Evolutionary conservation across 768 basidiomycete genomes (phyloP), one percentile per base, ranked within the genome.

Genomic region (Pleurotus ostreatus): DNA sequence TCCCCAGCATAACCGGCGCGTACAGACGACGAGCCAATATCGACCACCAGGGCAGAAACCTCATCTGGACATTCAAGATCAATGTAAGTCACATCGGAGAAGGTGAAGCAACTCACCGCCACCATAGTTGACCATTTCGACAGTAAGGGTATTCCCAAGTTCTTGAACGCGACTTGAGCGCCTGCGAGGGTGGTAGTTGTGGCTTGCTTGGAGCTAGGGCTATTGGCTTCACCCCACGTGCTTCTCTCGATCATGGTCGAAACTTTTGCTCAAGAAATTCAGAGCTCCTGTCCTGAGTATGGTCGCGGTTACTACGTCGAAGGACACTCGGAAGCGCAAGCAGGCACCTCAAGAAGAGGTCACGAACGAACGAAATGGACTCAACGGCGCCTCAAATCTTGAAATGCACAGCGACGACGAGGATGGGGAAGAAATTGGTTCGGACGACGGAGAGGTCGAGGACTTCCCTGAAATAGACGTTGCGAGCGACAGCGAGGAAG

Each of bases 1-100:
- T 98, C 96, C 46, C 97, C 97, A 9, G 97, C 96, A 70, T 98
- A 97, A 53, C 97, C 97, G 9, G 94, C 93, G 67, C 97, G 87
- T 54, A 95, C 74, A 7, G 93, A 89, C 22, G 89, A 88, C 9
- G 90, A 78, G 25, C 97, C 97, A 67, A 98, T 89, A 75, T 99
- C 97, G 38, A 99, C 75, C 20, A 98, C 97, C 52, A 98, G 76
- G 26, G 96, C 97, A 37, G 94, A 89, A n/a, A 98, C 94, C 75
- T 98, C 95, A 68, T 98, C 95, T 97, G 58, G 58, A 11, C 9
- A 34, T 34, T 11, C 8, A 34, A 11, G 11, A 34, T 34, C 3
- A 34, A 11, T 11, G 9, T 11, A 8, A 9, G 4, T 34, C 30
- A 3, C 30, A 11, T 34, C 4, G 11, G 30, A 30, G 8, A 6